Base-by-base conservation (phyloP, 1,284 basidiomycete species). In the Trametes polyzona region DNA sequence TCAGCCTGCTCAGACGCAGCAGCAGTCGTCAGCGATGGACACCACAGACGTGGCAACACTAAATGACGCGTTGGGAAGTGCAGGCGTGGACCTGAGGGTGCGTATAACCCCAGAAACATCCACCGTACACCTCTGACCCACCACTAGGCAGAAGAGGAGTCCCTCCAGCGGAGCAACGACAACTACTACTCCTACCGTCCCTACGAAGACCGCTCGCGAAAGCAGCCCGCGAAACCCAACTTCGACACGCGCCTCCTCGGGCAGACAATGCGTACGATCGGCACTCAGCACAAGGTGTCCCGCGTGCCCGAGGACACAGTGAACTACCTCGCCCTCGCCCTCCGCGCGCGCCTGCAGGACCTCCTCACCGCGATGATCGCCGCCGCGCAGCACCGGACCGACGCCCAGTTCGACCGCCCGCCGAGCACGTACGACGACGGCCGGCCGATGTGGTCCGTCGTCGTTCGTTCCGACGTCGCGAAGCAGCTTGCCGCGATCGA, bases 1-100 rank as follows among this genome's bases (percentile, higher is more conserved):
- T 30, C 61, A 59, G 26, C 39, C 61, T 6, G 27, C 57, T 11
- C 61, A 58, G 21, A 46, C 60, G 17, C 59, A 55, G 36, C 57
- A 57, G 33, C 36, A 56, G 9, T 56, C 59, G 12, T 55, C 52
- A 23, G 59, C 66, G 14, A 59, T 74, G 48, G 87, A 89, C 61
- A 86, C 83, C 3, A 74, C 85, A 1, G 90, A 92, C 66, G 81
- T 91, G 35, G 83, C 88, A 10, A 89, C 87, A 4, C 67, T 93
- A 42, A 93, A 91, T 56, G 91, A 93, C 67, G 91, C 90, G 1
- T 73, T 93, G 3, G 91, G 90, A 5, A 91, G 88, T 66, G 90
- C 90, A 12, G 91, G 91, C 14, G 88, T 93, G 7, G 91, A 93
- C 74, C 74, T 93, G 33, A 76, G 88, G 67, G 90, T 90, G 65